Percentiles rank a stretch among this genome's conserved stretches.
phyloP scores from a whole-genome alignment of 306 rosid species.

The Vigna unguiculata region DNA sequence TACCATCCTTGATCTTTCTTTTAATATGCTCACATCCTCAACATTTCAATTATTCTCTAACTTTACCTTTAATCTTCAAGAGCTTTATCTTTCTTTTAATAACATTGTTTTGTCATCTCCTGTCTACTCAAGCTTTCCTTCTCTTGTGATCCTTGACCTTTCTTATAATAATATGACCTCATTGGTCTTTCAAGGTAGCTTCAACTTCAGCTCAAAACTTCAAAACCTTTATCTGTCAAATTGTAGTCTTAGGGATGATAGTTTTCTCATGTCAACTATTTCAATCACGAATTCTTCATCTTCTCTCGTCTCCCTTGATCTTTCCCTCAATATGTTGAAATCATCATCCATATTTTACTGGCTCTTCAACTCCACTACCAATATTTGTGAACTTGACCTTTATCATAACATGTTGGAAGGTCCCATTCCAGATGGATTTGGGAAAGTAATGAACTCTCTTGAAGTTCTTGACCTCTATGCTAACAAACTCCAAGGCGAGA shows the following conservation, averaged over 20 bases:
- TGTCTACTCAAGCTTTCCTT: too few species aligned
- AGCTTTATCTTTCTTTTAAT: too few species aligned
- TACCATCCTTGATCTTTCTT: too few species aligned
- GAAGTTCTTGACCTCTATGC: fast-evolving
- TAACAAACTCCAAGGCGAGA: conserved; percentile 20
- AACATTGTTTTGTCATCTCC: too few species aligned
- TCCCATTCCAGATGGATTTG: too few species aligned
- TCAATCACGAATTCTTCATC: neutral
- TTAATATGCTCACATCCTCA: too few species aligned
- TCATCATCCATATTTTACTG: neutral
- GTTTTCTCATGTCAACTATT: neutral
- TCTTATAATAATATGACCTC: too few species aligned
- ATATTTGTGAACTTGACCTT: neutral
- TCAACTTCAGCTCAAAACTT: conserved; percentile 3
- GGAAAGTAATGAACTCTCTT: neutral
- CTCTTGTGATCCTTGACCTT: too few species aligned
- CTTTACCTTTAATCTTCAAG: too few species aligned
- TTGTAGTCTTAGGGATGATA: neutral
- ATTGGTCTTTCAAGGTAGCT: too few species aligned
- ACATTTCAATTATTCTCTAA: too few species aligned
- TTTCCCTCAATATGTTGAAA: neutral
- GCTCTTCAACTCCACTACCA: conserved; percentile 1
- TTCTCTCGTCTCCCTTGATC: neutral
- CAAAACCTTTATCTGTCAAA: neutral
- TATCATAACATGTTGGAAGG: neutral